Percentiles rank a stretch among this genome's conserved stretches.
Conservation (phyloP, 164 flowering plant genomes). For the Magnolia kwangsiensis region DNA sequence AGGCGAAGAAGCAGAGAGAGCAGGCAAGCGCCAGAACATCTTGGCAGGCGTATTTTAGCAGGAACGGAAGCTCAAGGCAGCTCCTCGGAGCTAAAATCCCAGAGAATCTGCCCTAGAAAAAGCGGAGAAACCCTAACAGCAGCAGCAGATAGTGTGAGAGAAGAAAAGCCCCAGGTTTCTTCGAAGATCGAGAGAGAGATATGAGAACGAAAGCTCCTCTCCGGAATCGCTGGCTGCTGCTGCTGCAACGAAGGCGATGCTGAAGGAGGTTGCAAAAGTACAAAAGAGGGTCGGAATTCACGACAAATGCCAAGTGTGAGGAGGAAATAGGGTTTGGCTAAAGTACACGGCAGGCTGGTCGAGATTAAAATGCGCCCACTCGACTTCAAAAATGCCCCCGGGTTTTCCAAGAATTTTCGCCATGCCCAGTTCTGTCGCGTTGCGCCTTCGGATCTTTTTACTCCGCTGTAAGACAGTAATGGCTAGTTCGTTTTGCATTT, state of each 20-base stretch:
- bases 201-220: conserved; percentile 21
- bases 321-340: not conserved
- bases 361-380: not conserved
- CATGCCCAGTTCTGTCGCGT: not conserved
- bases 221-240: not conserved
- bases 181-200: not conserved
- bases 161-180: not conserved
- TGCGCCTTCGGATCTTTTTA: not conserved
- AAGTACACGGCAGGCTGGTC: not conserved
- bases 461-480: not conserved
- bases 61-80: not conserved
- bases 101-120: not conserved
- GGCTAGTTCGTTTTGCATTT: not conserved
- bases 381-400: not conserved
- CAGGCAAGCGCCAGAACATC: conserved; percentile 92
- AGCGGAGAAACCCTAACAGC: conserved; percentile 7
- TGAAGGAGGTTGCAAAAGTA: conserved; percentile 5
- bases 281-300: conserved; percentile 7
- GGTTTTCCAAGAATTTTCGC: not conserved
- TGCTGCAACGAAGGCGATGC: not conserved
- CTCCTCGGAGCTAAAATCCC: conserved; percentile 14
- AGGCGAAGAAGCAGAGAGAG: conserved; percentile 83
- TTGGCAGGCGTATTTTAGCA: conserved; percentile 8
- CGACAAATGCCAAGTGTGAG: not conserved
- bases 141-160: not conserved